phyloP scores from a whole-genome alignment of 116 monocot genomes.

The Iris pallida region DNA sequence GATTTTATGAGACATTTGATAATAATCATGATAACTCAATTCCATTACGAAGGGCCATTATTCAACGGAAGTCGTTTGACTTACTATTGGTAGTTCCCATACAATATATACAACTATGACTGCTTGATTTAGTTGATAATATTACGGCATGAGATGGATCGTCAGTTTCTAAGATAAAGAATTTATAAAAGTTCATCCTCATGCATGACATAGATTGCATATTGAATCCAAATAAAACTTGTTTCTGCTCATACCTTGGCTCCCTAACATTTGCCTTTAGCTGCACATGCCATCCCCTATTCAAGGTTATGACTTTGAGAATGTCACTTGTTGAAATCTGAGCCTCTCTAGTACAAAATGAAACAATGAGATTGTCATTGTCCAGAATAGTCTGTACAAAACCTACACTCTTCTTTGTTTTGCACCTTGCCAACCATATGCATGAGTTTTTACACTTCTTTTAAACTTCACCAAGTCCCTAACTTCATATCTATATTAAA shows the following conservation, averaged over 20 bases:
- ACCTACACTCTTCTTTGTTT: slow-evolving; percentile 74
- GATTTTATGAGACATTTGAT: too few species aligned
- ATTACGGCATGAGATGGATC: too few species aligned
- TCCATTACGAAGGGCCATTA: neutral
- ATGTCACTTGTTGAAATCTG: slow-evolving; percentile 59
- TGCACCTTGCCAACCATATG: slow-evolving; percentile 92
- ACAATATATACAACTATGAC: neutral
- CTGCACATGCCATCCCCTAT: slow-evolving; percentile 95
- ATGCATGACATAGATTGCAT: neutral
- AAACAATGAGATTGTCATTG: slow-evolving; percentile 57
- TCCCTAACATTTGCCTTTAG: too few species aligned
- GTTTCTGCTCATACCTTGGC: too few species aligned
- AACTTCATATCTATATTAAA: slow-evolving; percentile 66
- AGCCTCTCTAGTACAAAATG: slow-evolving; percentile 67
- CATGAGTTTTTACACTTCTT: slow-evolving; percentile 53
- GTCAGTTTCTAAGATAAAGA: too few species aligned
- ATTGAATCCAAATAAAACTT: neutral
- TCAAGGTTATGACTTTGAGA: slow-evolving; percentile 83
- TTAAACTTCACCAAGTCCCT: slow-evolving; percentile 95
- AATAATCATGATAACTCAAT: neutral
- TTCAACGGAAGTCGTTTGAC: neutral
- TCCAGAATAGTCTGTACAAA: slow-evolving; percentile 69
- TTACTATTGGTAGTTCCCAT: neutral
- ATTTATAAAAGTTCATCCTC: too few species aligned
- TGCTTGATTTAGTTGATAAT: neutral